Base-by-base conservation (phyloP, 306 rosid species). In the Biancaea sappan region DNA sequence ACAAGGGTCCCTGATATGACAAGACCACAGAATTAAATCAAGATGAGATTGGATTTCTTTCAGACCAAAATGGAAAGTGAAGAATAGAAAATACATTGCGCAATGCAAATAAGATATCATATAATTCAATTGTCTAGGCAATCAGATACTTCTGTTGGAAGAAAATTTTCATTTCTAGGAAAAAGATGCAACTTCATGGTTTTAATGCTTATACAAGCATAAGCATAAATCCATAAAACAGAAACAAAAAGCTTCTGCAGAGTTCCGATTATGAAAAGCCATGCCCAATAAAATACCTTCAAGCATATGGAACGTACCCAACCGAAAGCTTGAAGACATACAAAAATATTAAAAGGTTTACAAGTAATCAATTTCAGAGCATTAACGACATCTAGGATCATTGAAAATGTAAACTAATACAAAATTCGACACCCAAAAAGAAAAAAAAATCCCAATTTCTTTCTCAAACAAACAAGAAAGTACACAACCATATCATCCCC, bases 401-500 rank as follows among this genome's bases (percentile, higher is more conserved):
- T 64, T 37, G 26, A 12, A 65, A 14, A 43, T 28, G 8, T 32
- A 22, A 34, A 69, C 56, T 46, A 13, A 57, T 14, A 76, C 11
- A 52, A 32, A 21, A 57, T 24, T 58, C 22, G 5, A 15, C n/a
- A 51, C 58, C 32, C 32, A 16, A 21, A 66, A 62, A 38, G 65
- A 25, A 59, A 16, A 51, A 18, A 58, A 34, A 38, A 5, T 0
- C 4, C 40, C 57, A 41, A 37, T 31, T 4, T 21, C 57, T 72
- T 40, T 64, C 38, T 4, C 19, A 35, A 57, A 51, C 63, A 68
- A 57, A 65, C 37, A 65, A 24, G 5, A 64, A 82, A 82, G 51
- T 18, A 67, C 47, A 6, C 34, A 21, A 76, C 72, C 74, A 83
- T 34, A 46, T 38, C 77, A 80, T 48, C 77, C 46, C 63, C 69